Evolutionary conservation across 164 flowering plant species (phyloP).

Genomic region (Dillenia suffruticosa): DNA sequence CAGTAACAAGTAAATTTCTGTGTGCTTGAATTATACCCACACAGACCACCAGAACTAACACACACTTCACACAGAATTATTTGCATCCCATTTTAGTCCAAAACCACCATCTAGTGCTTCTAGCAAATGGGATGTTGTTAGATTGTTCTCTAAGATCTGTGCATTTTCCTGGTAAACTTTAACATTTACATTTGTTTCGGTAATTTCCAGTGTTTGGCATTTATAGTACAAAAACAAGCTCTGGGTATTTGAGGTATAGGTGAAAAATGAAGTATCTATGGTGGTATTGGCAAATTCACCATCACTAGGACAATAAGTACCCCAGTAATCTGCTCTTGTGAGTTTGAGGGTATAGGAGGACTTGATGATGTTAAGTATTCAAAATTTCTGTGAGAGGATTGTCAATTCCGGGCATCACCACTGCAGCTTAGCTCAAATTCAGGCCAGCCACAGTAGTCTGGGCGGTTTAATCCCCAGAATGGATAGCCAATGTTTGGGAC

Average conservation of each 20-base stretch:
- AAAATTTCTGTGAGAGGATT: conserved; percentile 8
- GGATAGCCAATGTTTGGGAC: conserved; percentile 27
- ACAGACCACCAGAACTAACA: conserved; percentile 22
- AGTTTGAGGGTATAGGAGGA: conserved; percentile 4
- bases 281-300: conserved; percentile 7
- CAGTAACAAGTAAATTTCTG: conserved; percentile 31
- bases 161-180: too few relatives aligned
- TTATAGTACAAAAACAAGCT: too few relatives aligned
- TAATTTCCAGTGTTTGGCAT: too few relatives aligned
- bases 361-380: conserved; percentile 16
- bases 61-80: conserved; percentile 16
- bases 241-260: neutral
- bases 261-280: conserved; percentile 7
- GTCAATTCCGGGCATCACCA: conserved; percentile 7
- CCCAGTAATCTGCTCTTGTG: conserved; percentile 25
- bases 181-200: too few relatives aligned
- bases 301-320: conserved; percentile 9
- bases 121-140: neutral
- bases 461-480: conserved; percentile 35
- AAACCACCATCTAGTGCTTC: conserved; percentile 26
- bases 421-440: conserved; percentile 30
- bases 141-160: too few relatives aligned
- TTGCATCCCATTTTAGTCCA: conserved; percentile 27
- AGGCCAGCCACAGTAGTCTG: conserved; percentile 33
- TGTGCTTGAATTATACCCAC: conserved; percentile 23